Evolutionary conservation across 371 early-diverging fungal species (phyloP), one percentile per base, ranked within the genome.

Genomic region (Mucor mucedo): DNA sequence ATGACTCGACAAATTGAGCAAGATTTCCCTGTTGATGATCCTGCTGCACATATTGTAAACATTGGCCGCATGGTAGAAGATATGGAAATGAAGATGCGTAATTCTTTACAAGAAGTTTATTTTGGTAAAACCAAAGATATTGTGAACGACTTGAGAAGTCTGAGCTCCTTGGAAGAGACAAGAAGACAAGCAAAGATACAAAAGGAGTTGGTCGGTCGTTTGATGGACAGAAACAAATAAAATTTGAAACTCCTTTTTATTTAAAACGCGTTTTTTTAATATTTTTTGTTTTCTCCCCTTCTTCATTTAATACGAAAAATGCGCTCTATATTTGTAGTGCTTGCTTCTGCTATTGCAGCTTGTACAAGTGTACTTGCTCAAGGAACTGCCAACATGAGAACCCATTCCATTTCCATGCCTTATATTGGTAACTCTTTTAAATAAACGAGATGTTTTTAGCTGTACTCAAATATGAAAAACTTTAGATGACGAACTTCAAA

Each of bases 41-140:
- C 83, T 13, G 73, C 72, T 52, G 85, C 91, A 40, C 98, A 98
- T 68, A 85, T 98, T 57, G 91, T 85, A 60, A 97, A 98, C 75
- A 91, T 98, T 63, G 98, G 98, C 2, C 88, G 91, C n/a, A 90
- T 98, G 87, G 91, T 98, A 2, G 98, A 98, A 73, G 98, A 97
- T 59, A 94, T 95, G 91, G 98, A 98, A 74, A 74, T 87, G 65
- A 96, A 96, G 80, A 93, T 98, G 93, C 91, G 98, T 58, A 93
- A 95, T 70, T 73, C 91, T 14, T 75, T 98, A 58, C 91, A 93
- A 70, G 93, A 95, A 70, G 95, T 98, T n/a, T 98, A 98, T 67
- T 98, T 98, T 79, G 95, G 96, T 40, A 98, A 98, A 79, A 98
- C 98, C 4, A 93, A 91, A 71, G 97, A 97, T 66, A 94, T 97